phyloP scores from a whole-genome alignment of 257 asterid genomes.

The Scutellaria barbata region DNA sequence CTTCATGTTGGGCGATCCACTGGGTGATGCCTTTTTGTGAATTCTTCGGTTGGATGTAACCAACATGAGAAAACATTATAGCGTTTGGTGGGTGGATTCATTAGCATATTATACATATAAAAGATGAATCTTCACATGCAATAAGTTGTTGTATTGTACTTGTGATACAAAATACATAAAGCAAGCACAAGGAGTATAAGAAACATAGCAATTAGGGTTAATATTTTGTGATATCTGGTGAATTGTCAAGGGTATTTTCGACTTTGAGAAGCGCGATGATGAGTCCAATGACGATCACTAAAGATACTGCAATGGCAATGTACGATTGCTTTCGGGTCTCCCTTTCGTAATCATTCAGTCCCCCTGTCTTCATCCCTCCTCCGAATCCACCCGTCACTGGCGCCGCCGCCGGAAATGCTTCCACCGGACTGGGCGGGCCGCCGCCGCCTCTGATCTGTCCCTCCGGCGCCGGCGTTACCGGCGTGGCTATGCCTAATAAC shows the following conservation, averaged over 20 bases:
- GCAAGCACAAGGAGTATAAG: too few relatives aligned
- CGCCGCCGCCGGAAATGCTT: neutral
- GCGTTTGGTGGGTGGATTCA: too few relatives aligned
- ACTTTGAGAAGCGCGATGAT: neutral
- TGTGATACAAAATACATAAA: too few relatives aligned
- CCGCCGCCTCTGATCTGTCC: slow-evolving; percentile 5
- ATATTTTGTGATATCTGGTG: too few relatives aligned
- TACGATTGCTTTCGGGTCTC: slow-evolving; percentile 54
- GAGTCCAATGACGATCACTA: slow-evolving; percentile 26
- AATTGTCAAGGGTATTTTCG: slow-evolving; percentile 13
- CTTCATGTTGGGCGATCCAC: too few relatives aligned
- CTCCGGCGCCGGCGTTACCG: slow-evolving; percentile 35
- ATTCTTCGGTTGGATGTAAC: too few relatives aligned
- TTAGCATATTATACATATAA: too few relatives aligned
- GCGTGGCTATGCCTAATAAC: slow-evolving; percentile 50
- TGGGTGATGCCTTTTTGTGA: too few relatives aligned
- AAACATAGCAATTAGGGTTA: too few relatives aligned
- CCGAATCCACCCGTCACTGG: neutral
- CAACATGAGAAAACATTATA: too few relatives aligned
- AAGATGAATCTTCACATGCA: too few relatives aligned
- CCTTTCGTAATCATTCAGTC: slow-evolving; percentile 52
- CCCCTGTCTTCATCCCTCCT: slow-evolving; percentile 24
- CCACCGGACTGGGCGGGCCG: slow-evolving; percentile 40
- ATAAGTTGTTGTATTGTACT: too few relatives aligned
- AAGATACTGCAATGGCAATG: slow-evolving; percentile 42